Evolutionary conservation across 768 basidiomycete genomes (phyloP), one percentile per base, ranked within the genome.

Genomic region (Vishniacozyma victoriae): DNA sequence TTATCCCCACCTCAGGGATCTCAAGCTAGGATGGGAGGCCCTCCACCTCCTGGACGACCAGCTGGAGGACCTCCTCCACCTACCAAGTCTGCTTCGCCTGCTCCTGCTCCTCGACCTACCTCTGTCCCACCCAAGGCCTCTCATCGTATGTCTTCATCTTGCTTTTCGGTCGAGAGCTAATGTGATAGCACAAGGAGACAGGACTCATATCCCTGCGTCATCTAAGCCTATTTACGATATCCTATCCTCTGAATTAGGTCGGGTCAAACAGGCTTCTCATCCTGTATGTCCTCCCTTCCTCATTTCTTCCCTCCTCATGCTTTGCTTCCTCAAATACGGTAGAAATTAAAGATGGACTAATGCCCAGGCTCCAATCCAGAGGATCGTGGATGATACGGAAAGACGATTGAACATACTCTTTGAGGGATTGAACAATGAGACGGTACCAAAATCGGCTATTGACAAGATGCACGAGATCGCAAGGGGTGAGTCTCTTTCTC

Each of bases 361-460:
- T 9, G n/a, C 38, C 18, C 64, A 90, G 86, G 78, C 85, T 4
- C 81, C 84, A 61, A 85, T 92, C 75, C 85, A 84, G 68, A 83
- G 87, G 26, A 77, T 91, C 56, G 82, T 81, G 0, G 88, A 89
- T 42, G 91, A 93, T 59, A 78, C 91, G 4, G 89, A 92, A 67
- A 79, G 88, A 16, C 79, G 92, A 25, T 76, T 93, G 59, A 90
- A 84, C 64, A 79, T 82, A 0, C 72, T 96, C 37, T 95, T 92
- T 62, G 92, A 95, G 65, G 84, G 82, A n/a, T 73, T 96, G 59
- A 95, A 96, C 70, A 90, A 87, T 64, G 82, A 89, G 60, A 85
- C 86, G 5, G 67, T 95, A 16, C 84, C 87, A 13, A 75, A 76
- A 50, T 69, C 78, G 11, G 82, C 87, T 19, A 78, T 85, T 13